Conservation (phyloP, 2,329 filamentous ascomycete genomes). For the Aspergillus udagawae region DNA sequence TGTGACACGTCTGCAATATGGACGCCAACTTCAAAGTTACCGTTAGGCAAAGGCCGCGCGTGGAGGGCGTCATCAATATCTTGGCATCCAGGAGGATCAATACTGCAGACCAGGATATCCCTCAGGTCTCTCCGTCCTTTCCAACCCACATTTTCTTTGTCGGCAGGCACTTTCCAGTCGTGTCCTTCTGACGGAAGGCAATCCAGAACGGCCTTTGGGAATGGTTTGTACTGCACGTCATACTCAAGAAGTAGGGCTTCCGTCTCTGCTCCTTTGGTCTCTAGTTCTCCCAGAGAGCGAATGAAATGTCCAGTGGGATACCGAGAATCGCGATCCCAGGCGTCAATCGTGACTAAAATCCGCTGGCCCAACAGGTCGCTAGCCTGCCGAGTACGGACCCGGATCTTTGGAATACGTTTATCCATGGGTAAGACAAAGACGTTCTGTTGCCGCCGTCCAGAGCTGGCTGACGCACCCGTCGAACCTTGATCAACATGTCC, state of each 20-base stretch:
- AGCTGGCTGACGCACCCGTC: slow-evolving; percentile 66
- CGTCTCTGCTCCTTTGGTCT: slow-evolving; percentile 96
- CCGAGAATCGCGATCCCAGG: slow-evolving; percentile 89
- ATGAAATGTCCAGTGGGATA: slow-evolving; percentile 94
- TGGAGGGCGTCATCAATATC: slow-evolving; percentile 98
- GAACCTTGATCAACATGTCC: slow-evolving; percentile 90
- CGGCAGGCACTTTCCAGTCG: slow-evolving; percentile 85
- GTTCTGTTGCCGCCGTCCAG: slow-evolving; percentile 80
- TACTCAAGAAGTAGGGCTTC: slow-evolving; percentile 91
- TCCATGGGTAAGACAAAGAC: slow-evolving; percentile 98
- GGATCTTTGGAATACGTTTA: slow-evolving; percentile 94
- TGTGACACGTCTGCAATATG: slow-evolving; percentile 99
- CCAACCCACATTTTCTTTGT: slow-evolving; percentile 79
- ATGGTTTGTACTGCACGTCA: slow-evolving; percentile 96
- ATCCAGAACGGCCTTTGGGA: slow-evolving; percentile 91
- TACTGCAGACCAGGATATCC: slow-evolving; percentile 88
- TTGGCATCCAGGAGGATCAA: slow-evolving; percentile 92
- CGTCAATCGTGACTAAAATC: slow-evolving; percentile 87
- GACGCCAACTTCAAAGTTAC: slow-evolving; percentile 92
- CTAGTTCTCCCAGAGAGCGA: slow-evolving; percentile 84
- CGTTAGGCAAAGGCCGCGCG: slow-evolving; percentile 77
- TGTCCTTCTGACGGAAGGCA: slow-evolving; percentile 89
- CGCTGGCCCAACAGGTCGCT: slow-evolving; percentile 86
- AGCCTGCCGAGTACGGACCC: slow-evolving; percentile 85
- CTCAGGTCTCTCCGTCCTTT: slow-evolving; percentile 77